Conservation (phyloP, 2,329 filamentous ascomycete species). For the Westerdykella sp. region DNA sequence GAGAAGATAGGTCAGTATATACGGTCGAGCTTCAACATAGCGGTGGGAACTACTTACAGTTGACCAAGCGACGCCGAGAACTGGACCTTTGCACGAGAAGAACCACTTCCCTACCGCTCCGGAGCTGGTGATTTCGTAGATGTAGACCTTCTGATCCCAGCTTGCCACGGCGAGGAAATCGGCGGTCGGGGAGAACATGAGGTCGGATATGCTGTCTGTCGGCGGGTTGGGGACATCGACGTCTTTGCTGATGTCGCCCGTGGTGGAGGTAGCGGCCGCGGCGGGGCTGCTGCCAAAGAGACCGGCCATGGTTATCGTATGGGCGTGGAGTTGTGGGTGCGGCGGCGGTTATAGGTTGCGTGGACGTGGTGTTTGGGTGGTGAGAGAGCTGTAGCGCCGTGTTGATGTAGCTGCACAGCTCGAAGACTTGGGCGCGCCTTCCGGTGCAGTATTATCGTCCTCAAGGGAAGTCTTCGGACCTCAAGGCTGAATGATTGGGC, state of each 20-base stretch:
- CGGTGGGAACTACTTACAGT: slow-evolving; percentile 54
- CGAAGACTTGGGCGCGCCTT: slow-evolving; percentile 7
- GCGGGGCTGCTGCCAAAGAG: slow-evolving; percentile 51
- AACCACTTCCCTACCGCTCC: slow-evolving; percentile 77
- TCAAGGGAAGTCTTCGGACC: too few species aligned
- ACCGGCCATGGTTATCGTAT: slow-evolving; percentile 48
- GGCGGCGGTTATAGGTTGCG: slow-evolving; percentile 7
- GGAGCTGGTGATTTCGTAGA: slow-evolving; percentile 86
- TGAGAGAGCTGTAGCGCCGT: slow-evolving; percentile 17
- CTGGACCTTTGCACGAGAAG: slow-evolving; percentile 80
- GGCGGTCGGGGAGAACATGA: slow-evolving; percentile 69
- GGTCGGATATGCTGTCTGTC: slow-evolving; percentile 81
- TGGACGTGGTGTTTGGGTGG: not conserved
- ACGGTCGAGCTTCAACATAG: not conserved
- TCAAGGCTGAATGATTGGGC: too few species aligned
- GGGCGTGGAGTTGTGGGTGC: slow-evolving; percentile 3
- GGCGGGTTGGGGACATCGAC: slow-evolving; percentile 63
- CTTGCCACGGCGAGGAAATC: slow-evolving; percentile 86
- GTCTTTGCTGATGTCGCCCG: slow-evolving; percentile 88
- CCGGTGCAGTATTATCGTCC: too few species aligned
- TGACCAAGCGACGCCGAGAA: slow-evolving; percentile 80
- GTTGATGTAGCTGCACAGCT: slow-evolving; percentile 1
- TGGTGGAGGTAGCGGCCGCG: slow-evolving; percentile 59
- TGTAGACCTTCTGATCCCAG: slow-evolving; percentile 97
- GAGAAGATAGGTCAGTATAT: slow-evolving; percentile 10